Evolutionary conservation across 2,329 filamentous ascomycete species (phyloP), one percentile per base, ranked within the genome.

Genomic region (Sporothrix variecibatus): DNA sequence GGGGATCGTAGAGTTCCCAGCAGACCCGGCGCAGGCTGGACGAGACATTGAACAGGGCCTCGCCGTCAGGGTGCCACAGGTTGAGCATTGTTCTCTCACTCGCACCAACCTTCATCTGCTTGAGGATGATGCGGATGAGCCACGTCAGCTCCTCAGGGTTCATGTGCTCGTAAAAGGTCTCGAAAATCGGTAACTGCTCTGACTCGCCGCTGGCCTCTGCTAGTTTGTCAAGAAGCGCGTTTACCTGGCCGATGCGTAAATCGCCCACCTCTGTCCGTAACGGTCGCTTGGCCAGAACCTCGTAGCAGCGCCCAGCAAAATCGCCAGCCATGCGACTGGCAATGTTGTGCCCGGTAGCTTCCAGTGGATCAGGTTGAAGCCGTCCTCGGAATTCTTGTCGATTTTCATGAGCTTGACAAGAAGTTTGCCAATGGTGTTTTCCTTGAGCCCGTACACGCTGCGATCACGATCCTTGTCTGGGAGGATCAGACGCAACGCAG

Each of bases 351-450:
- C 93, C 93, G 0, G 95, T 0, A 97, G 84, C 82, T 97, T 98
- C 96, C 96, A 99, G 77, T 97, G 94, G 72, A 97, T 82, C 31
- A 99, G 86, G 76, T 89, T 94, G 80, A 92, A 92, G 0, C 92
- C 95, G 84, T 98, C 95, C 76, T 97, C 94, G 0, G 94, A 97
- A 78, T 95, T 91, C 79, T 92, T 93, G 84, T 95, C 92, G 78
- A 99, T 97, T 80, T 95, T 95, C 86, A 97, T 92, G 53, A 97
- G 88, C 80, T 94, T 95, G 74, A 98, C 93, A n/a, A 98, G 86
- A 26, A 98, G 84, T 80, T 94, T 97, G 11, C 92, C 95, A 75
- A 99, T 94, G 5, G 91, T 89, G 80, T 92, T 95, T 84, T 99
- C 96, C 80, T 98, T 98, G 56, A 99, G 86, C 0, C 95, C 94